These are phyloP conservation scores for Ganoderma leucocontextum DNA, from an alignment of 1,284 basidiomycete genomes.

Conservation along the genomic window DNA sequence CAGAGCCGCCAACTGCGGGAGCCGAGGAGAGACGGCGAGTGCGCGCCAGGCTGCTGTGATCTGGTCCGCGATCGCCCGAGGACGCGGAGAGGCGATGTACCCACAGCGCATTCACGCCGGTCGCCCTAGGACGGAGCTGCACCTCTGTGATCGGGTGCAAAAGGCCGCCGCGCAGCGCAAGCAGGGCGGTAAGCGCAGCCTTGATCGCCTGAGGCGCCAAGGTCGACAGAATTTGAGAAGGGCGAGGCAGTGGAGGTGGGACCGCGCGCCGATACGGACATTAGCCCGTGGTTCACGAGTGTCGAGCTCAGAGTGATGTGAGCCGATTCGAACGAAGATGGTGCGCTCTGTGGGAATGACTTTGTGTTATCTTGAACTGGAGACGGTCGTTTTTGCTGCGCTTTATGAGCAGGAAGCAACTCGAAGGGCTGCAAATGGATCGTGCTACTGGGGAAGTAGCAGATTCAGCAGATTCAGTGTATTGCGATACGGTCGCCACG, in stretches of 20 bases:
- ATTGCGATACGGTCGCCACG: too few species aligned
- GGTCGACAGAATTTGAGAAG: conserved; percentile 38
- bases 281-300: conserved; percentile 22
- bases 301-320: too few species aligned
- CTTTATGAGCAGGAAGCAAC: too few species aligned
- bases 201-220: conserved; percentile 31
- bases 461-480: too few species aligned
- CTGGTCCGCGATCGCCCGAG: conserved; percentile 50
- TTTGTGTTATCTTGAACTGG: too few species aligned
- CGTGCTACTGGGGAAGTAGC: too few species aligned
- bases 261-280: background rate
- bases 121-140: background rate
- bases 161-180: conserved; percentile 20
- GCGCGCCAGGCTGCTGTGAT: conserved; percentile 50
- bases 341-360: too few species aligned
- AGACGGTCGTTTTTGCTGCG: too few species aligned
- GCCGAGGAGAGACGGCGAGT: conserved; percentile 39
- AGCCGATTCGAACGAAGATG: too few species aligned
- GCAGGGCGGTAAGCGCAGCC: too few species aligned
- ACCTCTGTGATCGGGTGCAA: conserved; percentile 8
- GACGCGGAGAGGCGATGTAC: conserved; percentile 44
- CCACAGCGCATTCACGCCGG: conserved; percentile 33
- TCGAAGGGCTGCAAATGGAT: too few species aligned
- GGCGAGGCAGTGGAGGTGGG: conserved; percentile 24
- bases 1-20: conserved; percentile 12